Evolutionary conservation across 768 basidiomycete species (phyloP).

Genomic region (Zangia roseola): DNA sequence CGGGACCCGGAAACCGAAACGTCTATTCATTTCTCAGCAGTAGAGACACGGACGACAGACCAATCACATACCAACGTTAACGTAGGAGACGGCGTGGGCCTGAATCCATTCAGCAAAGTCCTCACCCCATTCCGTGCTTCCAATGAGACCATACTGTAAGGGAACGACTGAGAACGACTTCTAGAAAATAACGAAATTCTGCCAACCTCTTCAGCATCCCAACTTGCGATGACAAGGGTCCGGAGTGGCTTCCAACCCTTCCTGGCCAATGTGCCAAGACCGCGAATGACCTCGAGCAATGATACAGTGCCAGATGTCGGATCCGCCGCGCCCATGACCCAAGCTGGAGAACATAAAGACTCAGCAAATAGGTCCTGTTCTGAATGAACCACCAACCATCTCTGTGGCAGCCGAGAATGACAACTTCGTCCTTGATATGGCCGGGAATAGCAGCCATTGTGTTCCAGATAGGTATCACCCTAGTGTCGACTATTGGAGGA

Average conservation of each 20-base stretch:
- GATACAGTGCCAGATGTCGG: constrained; percentile 56
- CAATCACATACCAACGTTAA: constrained; percentile 63
- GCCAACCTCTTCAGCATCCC: constrained; percentile 71
- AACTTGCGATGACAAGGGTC: constrained; percentile 71
- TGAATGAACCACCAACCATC: constrained; percentile 54
- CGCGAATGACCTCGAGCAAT: constrained; percentile 53
- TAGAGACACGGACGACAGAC: neutral
- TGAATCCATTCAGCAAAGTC: constrained; percentile 84
- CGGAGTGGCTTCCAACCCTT: constrained; percentile 65
- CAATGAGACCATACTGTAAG: constrained; percentile 64
- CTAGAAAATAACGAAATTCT: neutral
- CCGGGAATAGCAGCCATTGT: constrained; percentile 82
- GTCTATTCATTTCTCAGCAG: constrained; percentile 35
- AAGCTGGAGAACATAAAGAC: constrained; percentile 20
- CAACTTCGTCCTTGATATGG: constrained; percentile 76
- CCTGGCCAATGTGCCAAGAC: constrained; percentile 46
- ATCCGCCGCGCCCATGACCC: constrained; percentile 51
- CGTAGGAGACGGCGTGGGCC: constrained; percentile 77
- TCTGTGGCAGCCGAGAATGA: constrained; percentile 83
- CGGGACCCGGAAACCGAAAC: constrained; percentile 53
- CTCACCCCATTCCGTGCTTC: constrained; percentile 92
- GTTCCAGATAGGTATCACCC: constrained; percentile 91
- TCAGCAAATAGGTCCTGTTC: neutral
- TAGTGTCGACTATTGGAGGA: constrained; percentile 57
- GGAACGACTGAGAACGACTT: neutral